Evolutionary conservation across 2,329 filamentous ascomycete genomes (phyloP).

Genomic region (Aspergillus fructus): DNA sequence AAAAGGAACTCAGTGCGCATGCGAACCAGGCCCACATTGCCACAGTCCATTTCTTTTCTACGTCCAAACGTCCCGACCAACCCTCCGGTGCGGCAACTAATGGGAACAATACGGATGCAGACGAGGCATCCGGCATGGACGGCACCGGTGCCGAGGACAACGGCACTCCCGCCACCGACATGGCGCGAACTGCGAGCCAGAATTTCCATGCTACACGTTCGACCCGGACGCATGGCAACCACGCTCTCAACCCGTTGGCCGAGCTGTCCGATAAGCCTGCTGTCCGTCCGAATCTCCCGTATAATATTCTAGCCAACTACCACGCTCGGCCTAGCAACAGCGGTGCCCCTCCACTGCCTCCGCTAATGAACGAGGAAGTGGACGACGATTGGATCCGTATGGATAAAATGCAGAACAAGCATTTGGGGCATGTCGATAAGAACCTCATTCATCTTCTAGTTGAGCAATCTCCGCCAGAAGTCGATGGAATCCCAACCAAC

Average conservation of each 20-base stretch:
- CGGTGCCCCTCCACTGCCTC: slow-evolving; percentile 41
- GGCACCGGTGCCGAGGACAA: slow-evolving; percentile 43
- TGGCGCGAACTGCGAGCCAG: slow-evolving; percentile 61
- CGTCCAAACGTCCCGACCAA: slow-evolving; percentile 49
- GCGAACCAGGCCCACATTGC: slow-evolving; percentile 62
- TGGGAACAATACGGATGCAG: slow-evolving; percentile 43
- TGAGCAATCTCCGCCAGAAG: slow-evolving; percentile 30
- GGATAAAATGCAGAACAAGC: slow-evolving; percentile 39
- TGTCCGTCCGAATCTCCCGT: slow-evolving; percentile 46
- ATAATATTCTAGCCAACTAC: slow-evolving; percentile 48
- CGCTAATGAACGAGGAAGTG: slow-evolving; percentile 48
- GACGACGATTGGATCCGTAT: slow-evolving; percentile 47
- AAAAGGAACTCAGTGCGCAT: slow-evolving; percentile 64
- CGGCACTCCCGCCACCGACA: slow-evolving; percentile 51
- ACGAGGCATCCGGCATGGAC: slow-evolving; percentile 36
- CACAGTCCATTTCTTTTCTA: slow-evolving; percentile 58
- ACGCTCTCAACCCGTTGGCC: slow-evolving; percentile 55
- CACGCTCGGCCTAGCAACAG: slow-evolving; percentile 44
- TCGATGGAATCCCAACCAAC: slow-evolving; percentile 32
- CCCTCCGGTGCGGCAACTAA: slow-evolving; percentile 38
- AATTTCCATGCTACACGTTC: slow-evolving; percentile 57
- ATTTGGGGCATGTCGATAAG: slow-evolving; percentile 42
- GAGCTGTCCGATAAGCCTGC: slow-evolving; percentile 54
- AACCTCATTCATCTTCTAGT: slow-evolving; percentile 41
- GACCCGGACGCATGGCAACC: slow-evolving; percentile 52